A percentile compares a stretch with the other conserved stretches of the same genome.
phyloP scores from a whole-genome alignment of 805 yeast species.

The Teunomyces panamensis region DNA sequence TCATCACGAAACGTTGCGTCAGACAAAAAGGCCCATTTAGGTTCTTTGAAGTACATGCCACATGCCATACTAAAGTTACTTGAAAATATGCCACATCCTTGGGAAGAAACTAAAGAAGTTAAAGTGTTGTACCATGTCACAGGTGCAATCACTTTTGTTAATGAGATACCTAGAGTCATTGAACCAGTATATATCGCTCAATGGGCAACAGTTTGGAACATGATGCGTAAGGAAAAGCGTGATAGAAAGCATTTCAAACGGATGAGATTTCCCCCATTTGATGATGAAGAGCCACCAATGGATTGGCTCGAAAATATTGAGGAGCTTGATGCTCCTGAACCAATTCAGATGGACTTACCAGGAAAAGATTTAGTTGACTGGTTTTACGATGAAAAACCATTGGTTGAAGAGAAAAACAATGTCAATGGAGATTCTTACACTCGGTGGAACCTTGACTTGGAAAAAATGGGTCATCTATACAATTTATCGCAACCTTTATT shows the following conservation, averaged over 20 bases:
- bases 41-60: conserved; percentile 92
- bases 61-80: conserved; percentile 86
- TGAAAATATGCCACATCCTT: conserved; percentile 98
- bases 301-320: conserved; percentile 79
- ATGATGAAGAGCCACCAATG: conserved; percentile 94
- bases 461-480: conserved; percentile 63
- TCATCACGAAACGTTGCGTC: conserved; percentile 73
- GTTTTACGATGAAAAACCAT: conserved; percentile 78
- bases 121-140: conserved; percentile 83
- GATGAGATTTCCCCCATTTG: conserved; percentile 93
- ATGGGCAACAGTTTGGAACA: conserved; percentile 92
- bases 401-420: conserved; percentile 50
- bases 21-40: conserved; percentile 83
- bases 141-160: conserved; percentile 94
- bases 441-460: conserved; percentile 62
- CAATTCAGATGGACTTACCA: conserved; percentile 59
- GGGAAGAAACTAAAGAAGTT: conserved; percentile 88
- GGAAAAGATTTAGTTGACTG: conserved; percentile 67
- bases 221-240: conserved; percentile 91
- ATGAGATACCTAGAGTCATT: conserved; percentile 87
- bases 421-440: conserved; percentile 79
- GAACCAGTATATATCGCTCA: conserved; percentile 91
- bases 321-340: conserved; percentile 67
- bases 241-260: conserved; percentile 88
- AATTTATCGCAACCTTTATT: conserved; percentile 69